phyloP scores from a whole-genome alignment of 768 basidiomycete genomes.

The Glaciozyma martinii region DNA sequence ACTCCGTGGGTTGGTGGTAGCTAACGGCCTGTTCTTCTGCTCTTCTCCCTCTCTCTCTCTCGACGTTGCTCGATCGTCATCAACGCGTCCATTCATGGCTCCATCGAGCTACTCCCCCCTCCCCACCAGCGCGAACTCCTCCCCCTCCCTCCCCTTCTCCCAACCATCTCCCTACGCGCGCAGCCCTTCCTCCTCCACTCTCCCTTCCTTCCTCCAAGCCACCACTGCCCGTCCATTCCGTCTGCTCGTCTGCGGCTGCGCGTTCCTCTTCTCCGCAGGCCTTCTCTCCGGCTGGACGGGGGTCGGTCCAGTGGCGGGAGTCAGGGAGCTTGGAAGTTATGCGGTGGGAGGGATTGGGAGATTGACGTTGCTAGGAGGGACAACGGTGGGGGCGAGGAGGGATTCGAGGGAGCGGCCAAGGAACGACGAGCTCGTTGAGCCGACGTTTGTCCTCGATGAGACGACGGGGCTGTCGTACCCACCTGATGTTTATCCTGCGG shows the following conservation, averaged over 20 bases:
- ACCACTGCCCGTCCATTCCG: background rate
- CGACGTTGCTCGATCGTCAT: too few relatives aligned
- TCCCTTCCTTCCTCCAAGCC: background rate
- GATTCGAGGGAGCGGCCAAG: background rate
- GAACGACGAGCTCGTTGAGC: slow-evolving; percentile 26
- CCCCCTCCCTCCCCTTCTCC: too few relatives aligned
- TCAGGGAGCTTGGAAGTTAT: background rate
- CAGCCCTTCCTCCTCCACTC: background rate
- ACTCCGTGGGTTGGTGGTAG: too few relatives aligned
- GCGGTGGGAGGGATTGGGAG: background rate
- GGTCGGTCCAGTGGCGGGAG: background rate
- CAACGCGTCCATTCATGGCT: too few relatives aligned
- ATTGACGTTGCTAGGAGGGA: background rate
- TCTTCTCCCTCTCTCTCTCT: too few relatives aligned
- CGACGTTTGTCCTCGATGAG: slow-evolving; percentile 6
- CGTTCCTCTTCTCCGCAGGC: background rate
- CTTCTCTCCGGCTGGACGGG: background rate
- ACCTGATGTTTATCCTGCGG: slow-evolving; percentile 31
- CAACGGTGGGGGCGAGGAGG: background rate
- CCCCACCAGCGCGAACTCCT: too few relatives aligned
- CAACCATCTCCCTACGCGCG: too few relatives aligned
- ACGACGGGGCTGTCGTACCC: slow-evolving; percentile 21
- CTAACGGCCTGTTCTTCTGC: too few relatives aligned
- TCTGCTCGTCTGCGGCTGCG: slow-evolving; percentile 1
- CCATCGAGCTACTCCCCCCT: too few relatives aligned